phyloP scores from a whole-genome alignment of 1,284 basidiomycete species.

The Puccinia polysora region DNA sequence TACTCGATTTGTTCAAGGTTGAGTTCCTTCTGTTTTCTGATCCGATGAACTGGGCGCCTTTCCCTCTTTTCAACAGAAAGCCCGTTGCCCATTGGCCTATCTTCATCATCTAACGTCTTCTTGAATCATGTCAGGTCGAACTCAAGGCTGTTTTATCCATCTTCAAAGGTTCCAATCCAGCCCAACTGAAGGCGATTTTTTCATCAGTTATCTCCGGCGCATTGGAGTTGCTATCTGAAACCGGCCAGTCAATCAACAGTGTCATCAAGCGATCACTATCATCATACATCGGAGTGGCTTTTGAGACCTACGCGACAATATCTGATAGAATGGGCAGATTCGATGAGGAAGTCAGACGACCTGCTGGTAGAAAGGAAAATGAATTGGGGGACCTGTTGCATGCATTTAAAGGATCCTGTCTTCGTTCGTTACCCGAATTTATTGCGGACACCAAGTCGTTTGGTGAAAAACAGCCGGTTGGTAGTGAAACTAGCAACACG shows the following conservation, averaged over 20 bases:
- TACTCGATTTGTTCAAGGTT: constrained; percentile 38
- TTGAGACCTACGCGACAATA: constrained; percentile 47
- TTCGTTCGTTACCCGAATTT: constrained; percentile 50
- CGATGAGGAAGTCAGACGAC: constrained; percentile 48
- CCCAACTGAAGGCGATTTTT: constrained; percentile 45
- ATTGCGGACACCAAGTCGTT: constrained; percentile 49
- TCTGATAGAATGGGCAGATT: constrained; percentile 46
- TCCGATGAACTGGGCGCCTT: background rate
- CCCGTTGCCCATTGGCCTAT: no score
- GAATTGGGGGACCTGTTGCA: constrained; percentile 50
- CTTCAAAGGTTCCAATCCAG: constrained; percentile 24
- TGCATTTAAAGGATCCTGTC: constrained; percentile 50
- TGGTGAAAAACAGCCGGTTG: constrained; percentile 46
- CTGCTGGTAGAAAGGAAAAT: constrained; percentile 50
- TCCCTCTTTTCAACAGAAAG: no score
- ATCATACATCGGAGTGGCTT: constrained; percentile 48
- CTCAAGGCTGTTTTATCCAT: constrained; percentile 4
- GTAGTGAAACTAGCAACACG: constrained; percentile 45
- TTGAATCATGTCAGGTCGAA: background rate
- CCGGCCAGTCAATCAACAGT: constrained; percentile 48
- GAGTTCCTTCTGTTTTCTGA: background rate
- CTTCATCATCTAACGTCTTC: no score
- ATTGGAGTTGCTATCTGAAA: constrained; percentile 47
- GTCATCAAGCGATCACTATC: constrained; percentile 49
- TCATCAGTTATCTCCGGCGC: constrained; percentile 46